phyloP scores from a whole-genome alignment of 2,329 filamentous ascomycete species.

The Pestalotiopsis sp. region DNA sequence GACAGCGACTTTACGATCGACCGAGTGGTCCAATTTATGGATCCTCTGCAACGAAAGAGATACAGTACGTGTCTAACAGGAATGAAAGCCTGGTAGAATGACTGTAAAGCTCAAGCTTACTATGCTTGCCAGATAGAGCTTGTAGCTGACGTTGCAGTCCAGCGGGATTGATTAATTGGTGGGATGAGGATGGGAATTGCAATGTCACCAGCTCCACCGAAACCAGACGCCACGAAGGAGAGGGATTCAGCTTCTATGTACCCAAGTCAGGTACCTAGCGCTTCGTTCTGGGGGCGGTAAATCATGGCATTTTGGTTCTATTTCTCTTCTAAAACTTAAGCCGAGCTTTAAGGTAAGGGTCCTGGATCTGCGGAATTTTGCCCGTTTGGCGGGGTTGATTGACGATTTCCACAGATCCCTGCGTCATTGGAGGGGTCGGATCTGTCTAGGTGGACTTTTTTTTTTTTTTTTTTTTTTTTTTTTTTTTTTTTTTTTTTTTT shows the following conservation, averaged over 20 bases:
- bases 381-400: constrained; percentile 5
- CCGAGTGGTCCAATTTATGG: background rate
- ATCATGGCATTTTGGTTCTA: constrained; percentile 1
- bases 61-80: background rate
- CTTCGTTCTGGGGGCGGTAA: constrained; percentile 7
- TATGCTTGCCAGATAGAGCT: background rate
- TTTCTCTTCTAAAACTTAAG: too few species aligned
- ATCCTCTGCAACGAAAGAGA: background rate
- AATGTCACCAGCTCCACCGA: background rate
- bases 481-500: background rate
- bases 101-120: background rate
- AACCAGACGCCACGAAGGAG: background rate
- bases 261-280: background rate
- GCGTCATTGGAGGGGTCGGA: constrained; percentile 8
- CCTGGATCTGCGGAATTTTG: constrained; percentile 7
- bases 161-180: background rate
- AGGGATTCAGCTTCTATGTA: background rate
- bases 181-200: background rate
- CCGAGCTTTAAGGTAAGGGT: background rate
- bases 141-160: background rate
- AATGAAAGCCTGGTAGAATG: background rate
- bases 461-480: background rate
- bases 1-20: background rate
- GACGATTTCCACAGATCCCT: background rate
- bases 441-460: background rate